Evolutionary conservation across 2,329 filamentous ascomycete species (phyloP).

Genomic region (Fusarium hostae): DNA sequence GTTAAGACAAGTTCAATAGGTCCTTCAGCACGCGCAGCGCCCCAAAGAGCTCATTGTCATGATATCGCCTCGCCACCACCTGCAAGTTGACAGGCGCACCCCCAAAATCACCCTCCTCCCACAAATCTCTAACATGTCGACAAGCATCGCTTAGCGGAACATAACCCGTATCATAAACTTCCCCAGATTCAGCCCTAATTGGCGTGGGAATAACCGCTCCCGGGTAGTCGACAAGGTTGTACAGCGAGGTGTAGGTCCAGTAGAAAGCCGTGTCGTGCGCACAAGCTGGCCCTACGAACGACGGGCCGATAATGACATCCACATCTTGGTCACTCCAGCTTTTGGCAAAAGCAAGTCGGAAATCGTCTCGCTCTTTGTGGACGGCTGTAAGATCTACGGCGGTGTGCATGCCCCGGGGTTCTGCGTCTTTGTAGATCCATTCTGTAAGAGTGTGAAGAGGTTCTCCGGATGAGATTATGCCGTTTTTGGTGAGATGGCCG

Average conservation of each 20-base stretch:
- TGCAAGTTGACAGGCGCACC: constrained; percentile 50
- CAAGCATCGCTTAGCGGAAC: constrained; percentile 47
- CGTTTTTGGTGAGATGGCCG: constrained; percentile 45
- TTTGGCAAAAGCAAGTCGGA: constrained; percentile 47
- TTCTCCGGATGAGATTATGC: constrained; percentile 54
- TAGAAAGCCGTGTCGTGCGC: constrained; percentile 51
- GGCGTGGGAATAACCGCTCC: constrained; percentile 43
- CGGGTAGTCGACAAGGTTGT: constrained; percentile 53
- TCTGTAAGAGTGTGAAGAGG: constrained; percentile 57
- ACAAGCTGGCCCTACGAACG: constrained; percentile 52
- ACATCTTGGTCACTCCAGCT: constrained; percentile 52
- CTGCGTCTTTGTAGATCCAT: constrained; percentile 51
- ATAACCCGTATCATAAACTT: constrained; percentile 38
- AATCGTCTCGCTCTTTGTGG: constrained; percentile 45
- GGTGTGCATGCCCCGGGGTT: constrained; percentile 31
- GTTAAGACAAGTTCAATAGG: constrained; percentile 7
- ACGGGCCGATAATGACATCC: constrained; percentile 51
- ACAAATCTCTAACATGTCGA: constrained; percentile 47
- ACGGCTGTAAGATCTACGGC: constrained; percentile 26
- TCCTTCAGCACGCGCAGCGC: constrained; percentile 40
- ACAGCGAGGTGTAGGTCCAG: constrained; percentile 54
- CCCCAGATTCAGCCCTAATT: constrained; percentile 45
- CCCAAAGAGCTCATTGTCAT: constrained; percentile 51
- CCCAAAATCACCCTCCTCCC: constrained; percentile 48
- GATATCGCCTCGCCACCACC: constrained; percentile 48